Evolutionary conservation across 139 green algal genomes (phyloP).

Genomic region (Deuterostichococcus epilithicus): DNA sequence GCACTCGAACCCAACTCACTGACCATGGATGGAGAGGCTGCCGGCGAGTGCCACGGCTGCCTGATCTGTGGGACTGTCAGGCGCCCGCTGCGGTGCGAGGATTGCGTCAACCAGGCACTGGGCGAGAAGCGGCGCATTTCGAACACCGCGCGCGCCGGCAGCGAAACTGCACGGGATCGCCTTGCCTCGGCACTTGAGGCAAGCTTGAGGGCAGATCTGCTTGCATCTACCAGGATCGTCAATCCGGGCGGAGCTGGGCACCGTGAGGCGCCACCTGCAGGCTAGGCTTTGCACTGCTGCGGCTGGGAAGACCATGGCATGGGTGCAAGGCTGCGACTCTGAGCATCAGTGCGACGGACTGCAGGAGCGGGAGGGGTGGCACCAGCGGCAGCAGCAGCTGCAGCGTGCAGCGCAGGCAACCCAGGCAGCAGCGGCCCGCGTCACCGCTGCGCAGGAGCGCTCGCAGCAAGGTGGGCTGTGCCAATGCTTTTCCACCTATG

Average conservation of each 20-base stretch:
- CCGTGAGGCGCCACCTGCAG: no score
- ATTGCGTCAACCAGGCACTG: not conserved
- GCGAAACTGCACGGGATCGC: not conserved
- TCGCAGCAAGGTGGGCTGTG: not conserved
- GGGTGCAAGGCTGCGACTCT: no score
- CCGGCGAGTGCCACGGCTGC: not conserved
- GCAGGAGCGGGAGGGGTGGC: not conserved
- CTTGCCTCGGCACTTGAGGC: not conserved
- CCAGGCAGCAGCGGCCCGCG: not conserved
- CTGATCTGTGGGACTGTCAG: not conserved
- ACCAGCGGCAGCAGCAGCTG: not conserved
- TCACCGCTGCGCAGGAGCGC: not conserved
- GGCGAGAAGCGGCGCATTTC: not conserved
- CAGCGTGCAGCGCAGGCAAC: not conserved
- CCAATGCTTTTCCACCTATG: not conserved
- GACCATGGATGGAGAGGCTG: slow-evolving; percentile 32
- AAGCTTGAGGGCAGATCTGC: not conserved
- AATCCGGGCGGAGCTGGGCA: no score
- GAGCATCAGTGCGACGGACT: no score
- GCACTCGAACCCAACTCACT: not conserved
- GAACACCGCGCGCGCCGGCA: no score
- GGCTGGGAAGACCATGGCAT: not conserved
- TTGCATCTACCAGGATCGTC: no score
- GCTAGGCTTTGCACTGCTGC: no score
- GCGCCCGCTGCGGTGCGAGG: not conserved